Percentiles rank a stretch among this genome's conserved stretches.
These are phyloP conservation scores for Claviceps capensis DNA, from an alignment of 2,329 filamentous ascomycete species.

Conservation along the genomic window DNA sequence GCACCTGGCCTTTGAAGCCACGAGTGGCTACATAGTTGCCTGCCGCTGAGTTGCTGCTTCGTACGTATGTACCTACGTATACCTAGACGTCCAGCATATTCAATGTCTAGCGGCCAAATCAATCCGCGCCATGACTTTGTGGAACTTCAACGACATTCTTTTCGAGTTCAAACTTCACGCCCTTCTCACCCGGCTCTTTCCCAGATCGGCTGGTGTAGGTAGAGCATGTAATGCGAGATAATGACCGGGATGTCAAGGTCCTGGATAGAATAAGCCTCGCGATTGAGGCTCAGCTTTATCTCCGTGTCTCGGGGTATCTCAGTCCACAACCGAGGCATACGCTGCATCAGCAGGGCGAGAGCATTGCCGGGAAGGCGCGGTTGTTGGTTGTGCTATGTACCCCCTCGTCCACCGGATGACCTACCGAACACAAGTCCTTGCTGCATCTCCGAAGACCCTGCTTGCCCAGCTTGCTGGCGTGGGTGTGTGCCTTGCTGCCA, in stretches of 20 bases:
- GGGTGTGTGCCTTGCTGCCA: constrained; percentile 4
- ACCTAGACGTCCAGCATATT: neutral
- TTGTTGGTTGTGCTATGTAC: neutral
- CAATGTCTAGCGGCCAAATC: neutral
- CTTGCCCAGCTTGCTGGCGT: neutral
- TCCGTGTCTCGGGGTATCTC: neutral
- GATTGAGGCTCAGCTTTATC: neutral
- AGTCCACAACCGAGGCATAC: neutral
- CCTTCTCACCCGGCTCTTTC: neutral
- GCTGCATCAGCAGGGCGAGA: neutral
- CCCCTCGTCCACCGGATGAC: constrained; percentile 7
- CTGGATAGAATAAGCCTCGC: neutral
- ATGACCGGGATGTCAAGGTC: neutral
- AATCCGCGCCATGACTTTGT: no score
- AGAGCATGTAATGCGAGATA: neutral
- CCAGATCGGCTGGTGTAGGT: neutral
- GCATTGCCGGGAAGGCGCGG: neutral
- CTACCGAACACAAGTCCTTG: constrained; percentile 7
- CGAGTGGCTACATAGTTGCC: neutral
- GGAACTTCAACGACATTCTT: no score
- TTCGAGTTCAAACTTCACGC: no score
- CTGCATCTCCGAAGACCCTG: constrained; percentile 10
- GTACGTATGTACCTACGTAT: neutral
- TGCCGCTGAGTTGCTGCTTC: neutral
- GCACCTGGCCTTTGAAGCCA: neutral